phyloP scores from a whole-genome alignment of 345 rosid species.

The Brassica cretica region DNA sequence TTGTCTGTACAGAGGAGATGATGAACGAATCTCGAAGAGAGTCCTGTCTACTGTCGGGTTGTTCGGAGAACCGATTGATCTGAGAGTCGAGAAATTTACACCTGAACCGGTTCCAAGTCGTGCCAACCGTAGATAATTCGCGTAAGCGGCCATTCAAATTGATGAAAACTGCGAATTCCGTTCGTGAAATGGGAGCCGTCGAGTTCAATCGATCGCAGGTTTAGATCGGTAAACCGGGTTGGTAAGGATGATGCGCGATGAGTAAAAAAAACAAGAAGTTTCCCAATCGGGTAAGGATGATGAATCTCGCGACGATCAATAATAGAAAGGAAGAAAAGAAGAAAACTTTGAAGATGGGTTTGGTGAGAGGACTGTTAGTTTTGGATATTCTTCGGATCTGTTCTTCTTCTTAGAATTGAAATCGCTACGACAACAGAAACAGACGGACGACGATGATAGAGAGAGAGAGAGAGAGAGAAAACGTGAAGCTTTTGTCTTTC shows the following conservation, averaged over 20 bases:
- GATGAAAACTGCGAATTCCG: background rate
- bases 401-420: conserved; percentile 18
- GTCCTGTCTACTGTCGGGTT: conserved; percentile 17
- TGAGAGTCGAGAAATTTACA: conserved; percentile 27
- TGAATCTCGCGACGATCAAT: background rate
- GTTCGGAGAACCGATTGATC: conserved; percentile 41
- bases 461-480: conserved; percentile 1
- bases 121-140: conserved; percentile 48
- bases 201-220: background rate
- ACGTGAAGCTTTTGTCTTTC: conserved; percentile 17
- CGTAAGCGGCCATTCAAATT: conserved; percentile 45
- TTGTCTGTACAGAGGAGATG: conserved; percentile 38
- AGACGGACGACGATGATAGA: conserved; percentile 26
- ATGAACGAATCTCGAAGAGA: conserved; percentile 18
- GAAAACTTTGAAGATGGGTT: conserved; percentile 24
- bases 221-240: background rate
- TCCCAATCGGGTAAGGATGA: conserved; percentile 22
- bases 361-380: background rate
- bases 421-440: conserved; percentile 30
- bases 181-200: background rate
- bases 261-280: background rate
- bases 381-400: background rate
- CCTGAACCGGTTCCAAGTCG: conserved; percentile 43
- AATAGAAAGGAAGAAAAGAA: background rate
- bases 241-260: background rate